Base-by-base conservation (phyloP, 2,329 filamentous ascomycete genomes). In the Cladosporium oxysporum region DNA sequence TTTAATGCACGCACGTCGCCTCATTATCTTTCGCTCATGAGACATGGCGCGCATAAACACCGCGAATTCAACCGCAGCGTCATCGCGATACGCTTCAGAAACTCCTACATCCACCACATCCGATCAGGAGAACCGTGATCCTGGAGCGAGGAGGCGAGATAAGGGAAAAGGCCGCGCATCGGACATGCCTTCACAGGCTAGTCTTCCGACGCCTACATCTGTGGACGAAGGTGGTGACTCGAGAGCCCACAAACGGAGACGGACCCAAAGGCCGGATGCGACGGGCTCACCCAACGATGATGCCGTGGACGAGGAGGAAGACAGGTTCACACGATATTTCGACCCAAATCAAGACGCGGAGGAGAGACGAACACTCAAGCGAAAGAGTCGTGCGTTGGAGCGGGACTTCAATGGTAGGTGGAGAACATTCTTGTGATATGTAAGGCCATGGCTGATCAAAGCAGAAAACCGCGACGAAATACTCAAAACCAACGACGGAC, bases 321-420 rank as follows among this genome's bases (percentile, higher is more conserved):
- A 29, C 18, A 70, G 68, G 31, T 75, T 73, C 68, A 76, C 67
- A 28, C 69, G 79, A 64, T 86, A 79, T 69, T 96, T 93, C 77
- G 91, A 97, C 74, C 93, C 93, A 0, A 89, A 96, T 67, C 94
- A 97, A 75, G 84, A 92, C 65, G 82, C 90, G 14, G 86, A 90
- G 52, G 86, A 93, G 77, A 87, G 92, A 49, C 85, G 93, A 28
- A 80, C 83, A 62, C 80, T 96, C 37, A 90, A 93, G 67, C 87
- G 87, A 66, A 85, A 84, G 11, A 84, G 93, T 66, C 86, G 93
- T 68, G 87, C 89, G 52, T 82, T 96, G n/a, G 82, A 83, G 29
- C 80, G 83, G 59, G 81, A 87, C 52, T 78, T 90, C 79, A 76
- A 90, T 69, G 86, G 87, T 87, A 78, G 65, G 73, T 67, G 41